Evolutionary conservation across 768 basidiomycete species (phyloP), one percentile per base, ranked within the genome.

Genomic region (Austroboletus eburneus): DNA sequence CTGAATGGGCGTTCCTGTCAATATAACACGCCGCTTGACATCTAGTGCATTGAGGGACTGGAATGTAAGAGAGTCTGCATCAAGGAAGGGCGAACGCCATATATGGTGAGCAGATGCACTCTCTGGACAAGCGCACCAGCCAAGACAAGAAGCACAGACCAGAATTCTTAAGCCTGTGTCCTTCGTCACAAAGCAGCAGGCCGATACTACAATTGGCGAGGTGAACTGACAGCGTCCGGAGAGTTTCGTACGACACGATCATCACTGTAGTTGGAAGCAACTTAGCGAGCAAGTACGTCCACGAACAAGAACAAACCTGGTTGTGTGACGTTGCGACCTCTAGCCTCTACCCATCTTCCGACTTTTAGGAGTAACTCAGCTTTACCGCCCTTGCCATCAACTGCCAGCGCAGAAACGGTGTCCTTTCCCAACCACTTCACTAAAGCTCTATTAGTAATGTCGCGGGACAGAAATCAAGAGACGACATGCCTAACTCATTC

Each of bases 221-320:
- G 58, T 94, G 80, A 0, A 68, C 80, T 8, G 83, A 77, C 12
- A 97, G 71, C 4, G 85, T 85, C 17, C 95, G 82, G 42, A 99
- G 76, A 0, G 91, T 95, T 65, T 99, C 95, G 55, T 99, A 99
- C 0, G 96, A 98, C 5, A 96, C 93, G 54, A 99, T 97, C 89
- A 99, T 91, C 37, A 98, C 95, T n/a, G 43, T 23, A 21, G 13
- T 29, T 16, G 25, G 29, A 27, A 8, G 36, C 43, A 20, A 23
- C 44, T 37, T 24, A 9, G 30, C 43, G 18, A 30, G n/a, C 9
- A 13, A 35, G 29, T 14, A 30, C 44, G n/a, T 37, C 23, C 44
- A 8, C 25, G 18, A 13, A 29, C 14, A 41, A 36, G 39, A 51
- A 29, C 71, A 25, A 57, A 90, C 93, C 92, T 69, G 95, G 93